Evolutionary conservation across 768 basidiomycete species (phyloP), one percentile per base, ranked within the genome.

Genomic region (Lactarius pseudohatsudake): DNA sequence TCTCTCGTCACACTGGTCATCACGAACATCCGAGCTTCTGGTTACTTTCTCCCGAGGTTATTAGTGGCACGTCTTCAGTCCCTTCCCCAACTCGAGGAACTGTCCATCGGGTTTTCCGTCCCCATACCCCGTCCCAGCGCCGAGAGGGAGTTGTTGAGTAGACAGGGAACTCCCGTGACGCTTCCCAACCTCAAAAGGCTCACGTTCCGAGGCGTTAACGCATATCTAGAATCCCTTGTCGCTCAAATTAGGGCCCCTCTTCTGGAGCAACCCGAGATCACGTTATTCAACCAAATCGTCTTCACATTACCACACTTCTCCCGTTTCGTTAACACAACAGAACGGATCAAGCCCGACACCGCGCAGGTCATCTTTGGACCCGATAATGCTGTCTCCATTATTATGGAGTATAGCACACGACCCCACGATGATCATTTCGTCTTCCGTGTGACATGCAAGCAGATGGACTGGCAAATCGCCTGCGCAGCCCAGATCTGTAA

Each of bases 401-500:
- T 26, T 36, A 9, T 30, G 1, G 38, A 22, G 15, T 28, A 32
- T 3, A 36, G 4, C 0, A 53, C 6, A 7, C 28, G 15, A 3
- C 3, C 15, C 7, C 10, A 50, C 9, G 18, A 18, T 10, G 34
- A 36, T 1, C 3, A 4, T 9, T 53, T 64, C 36, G 4, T 11
- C 26, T 36, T 64, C 15, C 20, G 16, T 16, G 18, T 64, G n/a
- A 40, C 6, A 8, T 47, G 57, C 34, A 64, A n/a, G 36, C 11
- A 34, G 34, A 54, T 64, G n/a, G 45, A 64, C 22, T 50, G 63
- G 63, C 56, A 64, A 30, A n/a, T 64, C 13, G n/a, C 20, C 13
- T 45, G 56, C 18, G 63, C 63, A 6, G 43, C 45, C 5, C 63
- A 58, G 16, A 15, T 64, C 34, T 64, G 45, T 4, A 9, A 26